Evolutionary conservation across 108 stramenopile species (phyloP), one percentile per base, ranked within the genome.

Genomic region (Nitzschia palea): DNA sequence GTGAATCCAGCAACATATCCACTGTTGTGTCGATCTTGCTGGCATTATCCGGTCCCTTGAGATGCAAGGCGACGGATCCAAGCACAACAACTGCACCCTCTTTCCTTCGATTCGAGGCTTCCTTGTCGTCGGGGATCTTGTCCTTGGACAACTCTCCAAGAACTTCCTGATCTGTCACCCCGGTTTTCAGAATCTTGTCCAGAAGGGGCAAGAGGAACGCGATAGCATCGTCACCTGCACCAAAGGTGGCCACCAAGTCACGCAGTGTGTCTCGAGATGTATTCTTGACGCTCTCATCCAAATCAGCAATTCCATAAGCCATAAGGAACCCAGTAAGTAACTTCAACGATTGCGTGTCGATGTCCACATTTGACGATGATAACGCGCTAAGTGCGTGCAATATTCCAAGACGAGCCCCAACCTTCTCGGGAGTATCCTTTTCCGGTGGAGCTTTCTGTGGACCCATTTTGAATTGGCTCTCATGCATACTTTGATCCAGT

Each of bases 41-140:
- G 18, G 63, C 90, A 58, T 88, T 87, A 18, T 86, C 83, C 25
- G 86, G 81, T 23, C 85, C 87, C 43, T 86, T 87, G 34, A 95
- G 71, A 65, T 95, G 90, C 55, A 92, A 59, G 23, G 94, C 91
- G 56, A 89, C 87, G 15, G 91, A 91, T 44, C 94, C 94, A 22
- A 95, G 68, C 4, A 88, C 88, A 8, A 95, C 84, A 20, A 95
- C 91, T 52, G 87, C 88, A 33, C 94, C 94, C 77, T 93, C 94
- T 64, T 95, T 95, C 57, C 94, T 74, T 1, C 77, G 78, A 82
- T 95, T 86, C 12, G 76, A 77, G n/a, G 91, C 77, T n/a, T 35
- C 67, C 31, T 77, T 48, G 30, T 76, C 75, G 35, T 56, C 44
- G 1, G 83, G 81, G 1, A 90, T 70, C 69, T 91, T 93, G 8